Evolutionary conservation across 1,139 yeast species (phyloP).

Genomic region (Taphrina sp.): DNA sequence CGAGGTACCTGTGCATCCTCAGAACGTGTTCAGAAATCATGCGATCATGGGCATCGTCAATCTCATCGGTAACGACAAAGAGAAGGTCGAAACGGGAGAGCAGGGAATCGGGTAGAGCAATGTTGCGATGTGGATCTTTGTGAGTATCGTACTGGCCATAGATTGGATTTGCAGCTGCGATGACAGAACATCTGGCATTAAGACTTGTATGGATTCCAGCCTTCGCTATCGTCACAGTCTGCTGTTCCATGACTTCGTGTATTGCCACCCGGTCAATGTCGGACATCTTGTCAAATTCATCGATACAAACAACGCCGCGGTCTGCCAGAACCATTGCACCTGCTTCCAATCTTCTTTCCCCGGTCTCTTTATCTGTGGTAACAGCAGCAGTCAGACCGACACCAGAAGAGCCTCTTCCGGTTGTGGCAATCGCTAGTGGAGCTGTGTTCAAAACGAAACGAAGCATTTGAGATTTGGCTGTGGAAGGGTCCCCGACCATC

Average conservation of each 20-base stretch:
- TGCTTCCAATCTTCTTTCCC: conserved; percentile 93
- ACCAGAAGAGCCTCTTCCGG: conserved; percentile 99
- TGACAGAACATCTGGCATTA: conserved; percentile 94
- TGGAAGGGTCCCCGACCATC: conserved; percentile 99
- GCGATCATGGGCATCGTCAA: conserved; percentile 79
- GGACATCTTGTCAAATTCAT: conserved; percentile 97
- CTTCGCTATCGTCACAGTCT: conserved; percentile 95
- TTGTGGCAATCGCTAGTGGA: conserved; percentile 91
- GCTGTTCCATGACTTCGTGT: conserved; percentile 99
- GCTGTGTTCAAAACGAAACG: conserved; percentile 95
- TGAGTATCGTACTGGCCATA: conserved; percentile 96
- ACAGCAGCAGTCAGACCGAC: conserved; percentile 99
- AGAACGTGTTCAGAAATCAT: conserved; percentile 90
- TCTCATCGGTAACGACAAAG: conserved; percentile 94
- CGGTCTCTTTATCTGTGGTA: conserved; percentile 92
- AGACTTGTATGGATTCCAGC: conserved; percentile 97
- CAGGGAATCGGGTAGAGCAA: conserved; percentile 93
- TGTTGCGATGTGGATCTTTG: conserved; percentile 94
- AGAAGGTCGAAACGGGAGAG: conserved; percentile 94
- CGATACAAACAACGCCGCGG: conserved; percentile 95
- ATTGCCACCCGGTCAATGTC: conserved; percentile 96
- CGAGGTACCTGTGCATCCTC: conserved; percentile 85
- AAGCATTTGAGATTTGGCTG: conserved; percentile 94
- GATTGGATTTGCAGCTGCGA: conserved; percentile 98
- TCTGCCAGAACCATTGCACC: conserved; percentile 99